These are phyloP conservation scores for Lavandula angustifolia DNA, from an alignment of 257 asterid genomes.

Conservation along the genomic window DNA sequence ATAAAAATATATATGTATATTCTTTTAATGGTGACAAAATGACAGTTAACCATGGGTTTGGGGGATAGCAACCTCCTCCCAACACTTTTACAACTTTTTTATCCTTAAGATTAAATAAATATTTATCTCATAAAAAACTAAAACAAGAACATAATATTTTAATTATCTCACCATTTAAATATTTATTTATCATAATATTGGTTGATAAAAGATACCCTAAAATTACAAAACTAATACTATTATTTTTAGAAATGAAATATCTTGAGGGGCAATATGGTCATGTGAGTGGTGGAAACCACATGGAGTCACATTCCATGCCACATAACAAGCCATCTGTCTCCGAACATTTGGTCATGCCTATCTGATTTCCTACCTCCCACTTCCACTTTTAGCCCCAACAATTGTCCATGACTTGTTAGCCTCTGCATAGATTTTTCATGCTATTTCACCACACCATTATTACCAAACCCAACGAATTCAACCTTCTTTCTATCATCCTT, in stretches of 20 bases:
- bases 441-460: conserved; percentile 7
- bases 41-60: conserved; percentile 2
- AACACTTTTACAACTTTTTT: neutral
- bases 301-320: conserved; percentile 50
- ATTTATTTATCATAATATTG: too few relatives aligned
- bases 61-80: conserved; percentile 4
- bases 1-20: too few relatives aligned
- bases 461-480: neutral
- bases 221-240: neutral
- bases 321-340: conserved; percentile 32
- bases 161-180: too few relatives aligned
- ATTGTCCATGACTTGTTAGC: conserved; percentile 6
- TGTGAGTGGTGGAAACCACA: conserved; percentile 51
- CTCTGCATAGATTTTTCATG: neutral
- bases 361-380: conserved; percentile 27
- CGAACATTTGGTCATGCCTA: conserved; percentile 25
- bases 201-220: too few relatives aligned
- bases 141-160: too few relatives aligned
- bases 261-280: conserved; percentile 34
- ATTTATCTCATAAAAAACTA: neutral
- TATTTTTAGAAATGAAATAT: too few relatives aligned
- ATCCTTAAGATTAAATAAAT: neutral
- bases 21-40: neutral
- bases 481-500: neutral
- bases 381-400: conserved; percentile 27